phyloP scores from a whole-genome alignment of 179 eudicot genomes.

The Beta corolliflora region DNA sequence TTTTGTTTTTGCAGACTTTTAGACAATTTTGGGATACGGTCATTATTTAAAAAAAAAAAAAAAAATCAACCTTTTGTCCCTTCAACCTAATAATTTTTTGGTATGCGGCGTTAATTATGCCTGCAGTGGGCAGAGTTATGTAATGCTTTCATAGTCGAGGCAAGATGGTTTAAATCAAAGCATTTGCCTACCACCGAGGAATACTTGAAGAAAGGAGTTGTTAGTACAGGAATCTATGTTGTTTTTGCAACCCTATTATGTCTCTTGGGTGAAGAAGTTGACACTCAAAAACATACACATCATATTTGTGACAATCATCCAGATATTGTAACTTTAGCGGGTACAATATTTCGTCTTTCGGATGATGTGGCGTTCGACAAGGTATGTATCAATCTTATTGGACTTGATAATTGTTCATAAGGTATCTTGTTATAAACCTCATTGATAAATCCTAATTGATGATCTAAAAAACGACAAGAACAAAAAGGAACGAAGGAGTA shows the following conservation, averaged over 20 bases:
- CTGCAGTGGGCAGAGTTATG: conserved; percentile 48
- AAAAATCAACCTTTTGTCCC: too few species aligned
- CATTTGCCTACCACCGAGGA: conserved; percentile 36
- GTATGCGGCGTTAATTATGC: too few species aligned
- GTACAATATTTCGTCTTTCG: conserved; percentile 33
- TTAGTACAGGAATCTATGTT: conserved; percentile 28
- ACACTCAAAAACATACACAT: too few species aligned
- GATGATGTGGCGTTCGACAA: conserved; percentile 30
- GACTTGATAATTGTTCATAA: neutral
- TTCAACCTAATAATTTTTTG: too few species aligned
- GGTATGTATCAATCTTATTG: conserved; percentile 1
- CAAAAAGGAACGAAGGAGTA: too few species aligned
- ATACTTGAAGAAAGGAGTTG: conserved; percentile 37
- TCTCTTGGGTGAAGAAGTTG: conserved; percentile 21
- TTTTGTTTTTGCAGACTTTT: neutral
- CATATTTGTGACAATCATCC: conserved; percentile 9
- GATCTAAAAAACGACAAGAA: too few species aligned
- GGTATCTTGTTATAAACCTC: too few species aligned
- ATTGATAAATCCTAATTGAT: too few species aligned
- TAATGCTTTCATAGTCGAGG: conserved; percentile 41
- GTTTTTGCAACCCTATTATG: conserved; percentile 14
- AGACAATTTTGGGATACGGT: too few species aligned
- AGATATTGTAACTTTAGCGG: conserved; percentile 9
- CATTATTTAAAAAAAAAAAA: too few species aligned
- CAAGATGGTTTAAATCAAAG: conserved; percentile 36